Base-by-base conservation (phyloP, 495 filamentous ascomycete species). In the Aspergillus asperescens region DNA sequence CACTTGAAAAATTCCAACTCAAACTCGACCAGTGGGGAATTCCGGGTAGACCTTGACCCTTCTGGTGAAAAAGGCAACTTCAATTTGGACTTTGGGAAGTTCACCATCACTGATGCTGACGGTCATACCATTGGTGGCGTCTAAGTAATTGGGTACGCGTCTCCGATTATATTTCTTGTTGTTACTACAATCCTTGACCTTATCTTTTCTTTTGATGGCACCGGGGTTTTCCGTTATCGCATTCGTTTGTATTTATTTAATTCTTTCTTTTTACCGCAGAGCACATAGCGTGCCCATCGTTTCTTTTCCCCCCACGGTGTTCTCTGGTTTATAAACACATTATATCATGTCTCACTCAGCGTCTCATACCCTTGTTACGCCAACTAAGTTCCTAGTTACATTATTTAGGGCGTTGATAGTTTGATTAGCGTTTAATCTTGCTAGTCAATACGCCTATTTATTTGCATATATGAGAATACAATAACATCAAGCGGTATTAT, bases 41-140 rank as follows among this genome's bases (percentile, higher is more conserved):
- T 52, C 39, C 22, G 25, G 7, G 46, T 64, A n/a, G 50, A 64
- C 19, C 61, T 46, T 35, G 57, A 19, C 48, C 53, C 22, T 1
- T 48, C 40, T 15, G 61, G 61, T 9, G 47, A 69, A 28, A 39
- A 62, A 25, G 69, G 63, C 1, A 64, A 61, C 16, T 72, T 73
- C 45, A 60, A 55, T 8, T 25, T 80, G 49, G 62, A 77, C 55
- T 78, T 77, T 58, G 58, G 59, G 27, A 66, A 66, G 12, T 70
- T 67, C 52, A 69, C 65, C 8, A 76, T 80, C 42, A 71, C 65
- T 1, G 56, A 68, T 37, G 60, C 65, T 12, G 70, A 74, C 53
- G 72, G 75, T 19, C 70, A 69, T 13, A 54, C 63, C 7, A 65
- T 71, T 27, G 72, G 73, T 27, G 73, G 69, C 45, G 58, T 52